Percentiles rank a stretch among this genome's conserved stretches.
Evolutionary conservation across 148 eudicot genomes (phyloP).

Genomic region (Rhododendron simsii): DNA sequence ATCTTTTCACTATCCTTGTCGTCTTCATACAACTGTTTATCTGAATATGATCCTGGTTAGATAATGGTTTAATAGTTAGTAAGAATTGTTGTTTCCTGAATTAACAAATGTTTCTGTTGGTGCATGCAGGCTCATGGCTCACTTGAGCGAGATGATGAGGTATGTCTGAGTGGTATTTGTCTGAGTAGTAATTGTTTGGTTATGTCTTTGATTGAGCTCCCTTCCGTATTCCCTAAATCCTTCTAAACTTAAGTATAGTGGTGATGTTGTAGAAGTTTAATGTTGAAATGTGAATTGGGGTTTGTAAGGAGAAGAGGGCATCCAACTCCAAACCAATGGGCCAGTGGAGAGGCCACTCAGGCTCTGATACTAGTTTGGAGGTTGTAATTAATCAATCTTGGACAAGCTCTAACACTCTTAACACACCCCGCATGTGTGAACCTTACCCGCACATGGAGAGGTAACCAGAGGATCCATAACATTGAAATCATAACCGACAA

Average conservation of each 20-base stretch:
- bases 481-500: background rate
- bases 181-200: background rate
- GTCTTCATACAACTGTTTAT: background rate
- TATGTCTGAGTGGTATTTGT: constrained; percentile 24
- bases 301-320: background rate
- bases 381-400: background rate
- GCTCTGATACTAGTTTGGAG: background rate
- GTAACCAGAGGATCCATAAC: background rate
- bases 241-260: too few species aligned
- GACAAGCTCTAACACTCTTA: background rate
- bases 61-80: background rate
- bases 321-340: background rate
- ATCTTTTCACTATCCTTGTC: background rate
- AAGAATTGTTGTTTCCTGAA: background rate
- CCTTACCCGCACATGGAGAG: background rate
- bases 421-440: background rate
- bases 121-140: constrained; percentile 75
- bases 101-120: constrained; percentile 6
- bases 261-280: too few species aligned
- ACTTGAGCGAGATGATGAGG: constrained; percentile 94
- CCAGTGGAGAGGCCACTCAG: background rate
- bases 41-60: background rate
- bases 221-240: too few species aligned
- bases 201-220: background rate
- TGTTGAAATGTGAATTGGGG: background rate